Evolutionary conservation across 441 rosid genomes (phyloP), one percentile per base, ranked within the genome.

Genomic region (Macaranga tanarius): DNA sequence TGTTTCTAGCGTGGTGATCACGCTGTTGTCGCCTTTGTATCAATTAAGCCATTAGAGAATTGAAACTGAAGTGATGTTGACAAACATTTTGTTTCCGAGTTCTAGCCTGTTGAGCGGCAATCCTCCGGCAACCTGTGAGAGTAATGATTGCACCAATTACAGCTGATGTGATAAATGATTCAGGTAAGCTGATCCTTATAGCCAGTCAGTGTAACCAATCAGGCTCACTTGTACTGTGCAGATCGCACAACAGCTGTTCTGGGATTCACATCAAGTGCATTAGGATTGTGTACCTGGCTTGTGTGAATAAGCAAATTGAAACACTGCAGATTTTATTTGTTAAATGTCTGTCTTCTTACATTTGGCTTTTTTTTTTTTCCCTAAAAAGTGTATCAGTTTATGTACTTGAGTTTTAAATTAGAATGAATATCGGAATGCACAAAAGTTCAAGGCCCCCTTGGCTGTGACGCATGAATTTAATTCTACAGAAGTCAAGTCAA

Each of bases 11-110:
- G 34, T 73, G 19, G 25, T 19, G 44, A 62, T 55, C 17, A 19
- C 62, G 23, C 28, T 62, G 73, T 59, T 52, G 57, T 47, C 69
- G 26, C 45, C 45, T 40, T 28, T 60, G 58, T 50, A 59, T 65
- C 48, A 50, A 60, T 42, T n/a, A 51, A 62, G 44, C 62, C 51
- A 28, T 17, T 38, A 52, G 25, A 67, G 34, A 70, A 48, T 48
- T 12, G 26, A 54, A n/a, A n/a, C n/a, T 31, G 10, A 13, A 9
- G 0, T 5, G 55, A 63, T 19, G n/a, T 62, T 34, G 15, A 12
- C 13, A 16, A 19, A 28, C 31, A 44, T 23, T 55, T 62, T 0
- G 25, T 44, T 19, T 48, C 19, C 20, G 17, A 26, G 2, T 2
- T 3, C n/a, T 12, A 54, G 54, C 22, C 52, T 23, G 22, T 57